phyloP scores from a whole-genome alignment of 768 basidiomycete genomes.

The Cystofilobasidium bisporidii region DNA sequence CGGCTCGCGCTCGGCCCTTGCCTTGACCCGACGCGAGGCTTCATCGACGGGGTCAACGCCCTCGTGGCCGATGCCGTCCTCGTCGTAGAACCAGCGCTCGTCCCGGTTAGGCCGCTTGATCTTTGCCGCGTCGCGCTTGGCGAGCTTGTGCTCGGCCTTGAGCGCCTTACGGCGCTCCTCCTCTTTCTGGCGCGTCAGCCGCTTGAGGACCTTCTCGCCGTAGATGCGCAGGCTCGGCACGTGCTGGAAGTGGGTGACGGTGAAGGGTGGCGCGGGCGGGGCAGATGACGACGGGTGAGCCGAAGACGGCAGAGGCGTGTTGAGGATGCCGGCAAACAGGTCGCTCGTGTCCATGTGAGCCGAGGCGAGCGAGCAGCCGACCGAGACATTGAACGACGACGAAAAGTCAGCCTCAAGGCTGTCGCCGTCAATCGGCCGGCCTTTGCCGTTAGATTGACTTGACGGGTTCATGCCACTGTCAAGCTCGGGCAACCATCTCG shows the following conservation, averaged over 20 bases:
- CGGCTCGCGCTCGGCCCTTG: neutral
- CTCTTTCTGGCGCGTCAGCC: neutral
- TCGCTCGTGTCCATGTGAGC: neutral
- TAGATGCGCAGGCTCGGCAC: constrained; percentile 1
- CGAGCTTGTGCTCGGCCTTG: neutral
- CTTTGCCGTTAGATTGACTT: neutral
- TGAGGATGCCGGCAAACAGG: neutral
- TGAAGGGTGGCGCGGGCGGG: constrained; percentile 5
- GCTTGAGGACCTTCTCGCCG: constrained; percentile 10
- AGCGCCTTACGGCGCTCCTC: neutral
- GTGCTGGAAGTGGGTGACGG: constrained; percentile 13
- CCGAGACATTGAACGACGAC: neutral
- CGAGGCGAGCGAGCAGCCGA: neutral
- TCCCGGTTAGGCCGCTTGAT: too few species aligned
- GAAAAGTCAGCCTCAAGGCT: neutral
- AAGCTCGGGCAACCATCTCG: neutral
- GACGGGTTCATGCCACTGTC: neutral
- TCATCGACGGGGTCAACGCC: neutral
- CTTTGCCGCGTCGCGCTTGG: neutral
- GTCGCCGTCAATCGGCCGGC: neutral
- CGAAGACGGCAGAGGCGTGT: neutral
- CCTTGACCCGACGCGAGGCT: neutral
- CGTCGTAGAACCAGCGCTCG: constrained; percentile 7
- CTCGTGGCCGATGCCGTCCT: constrained; percentile 2
- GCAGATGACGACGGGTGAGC: neutral